Conservation (phyloP, 306 rosid genomes). For the Cucurbita maxima region DNA sequence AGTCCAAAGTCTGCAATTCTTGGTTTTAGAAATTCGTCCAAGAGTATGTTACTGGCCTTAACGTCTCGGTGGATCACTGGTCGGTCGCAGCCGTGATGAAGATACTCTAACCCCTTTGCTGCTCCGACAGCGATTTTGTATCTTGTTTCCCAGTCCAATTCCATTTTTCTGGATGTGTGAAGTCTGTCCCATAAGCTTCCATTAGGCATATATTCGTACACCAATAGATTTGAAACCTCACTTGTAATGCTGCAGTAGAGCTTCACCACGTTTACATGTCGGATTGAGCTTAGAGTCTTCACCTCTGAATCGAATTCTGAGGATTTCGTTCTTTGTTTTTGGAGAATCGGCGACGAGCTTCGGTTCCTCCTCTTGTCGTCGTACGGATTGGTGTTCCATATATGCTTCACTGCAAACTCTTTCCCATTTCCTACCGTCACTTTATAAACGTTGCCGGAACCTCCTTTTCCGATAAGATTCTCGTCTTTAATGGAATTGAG, state of each 20-base stretch:
- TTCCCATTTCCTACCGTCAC: slow-evolving; percentile 46
- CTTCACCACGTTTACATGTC: slow-evolving; percentile 95
- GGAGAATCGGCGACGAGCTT: slow-evolving; percentile 43
- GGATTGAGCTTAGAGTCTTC: slow-evolving; percentile 55
- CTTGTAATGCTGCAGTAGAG: slow-evolving; percentile 78
- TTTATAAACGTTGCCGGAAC: slow-evolving; percentile 79
- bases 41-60: slow-evolving; percentile 74
- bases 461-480: slow-evolving; percentile 82
- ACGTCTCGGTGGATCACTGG: slow-evolving; percentile 86
- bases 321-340: slow-evolving; percentile 18
- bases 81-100: slow-evolving; percentile 70
- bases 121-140: slow-evolving; percentile 72
- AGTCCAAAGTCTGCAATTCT: slow-evolving; percentile 87
- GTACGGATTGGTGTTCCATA: slow-evolving; percentile 42
- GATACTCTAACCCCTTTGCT: slow-evolving; percentile 83
- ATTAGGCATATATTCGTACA: slow-evolving; percentile 70
- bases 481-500: slow-evolving; percentile 68
- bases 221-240: slow-evolving; percentile 79
- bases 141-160: slow-evolving; percentile 85
- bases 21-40: slow-evolving; percentile 81
- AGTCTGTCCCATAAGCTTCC: slow-evolving; percentile 89
- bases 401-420: slow-evolving; percentile 83
- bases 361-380: slow-evolving; percentile 17
- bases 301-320: slow-evolving; percentile 81
- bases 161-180: slow-evolving; percentile 42